phyloP scores from a whole-genome alignment of 768 basidiomycete genomes.

The Chlorophyllum brunneum region DNA sequence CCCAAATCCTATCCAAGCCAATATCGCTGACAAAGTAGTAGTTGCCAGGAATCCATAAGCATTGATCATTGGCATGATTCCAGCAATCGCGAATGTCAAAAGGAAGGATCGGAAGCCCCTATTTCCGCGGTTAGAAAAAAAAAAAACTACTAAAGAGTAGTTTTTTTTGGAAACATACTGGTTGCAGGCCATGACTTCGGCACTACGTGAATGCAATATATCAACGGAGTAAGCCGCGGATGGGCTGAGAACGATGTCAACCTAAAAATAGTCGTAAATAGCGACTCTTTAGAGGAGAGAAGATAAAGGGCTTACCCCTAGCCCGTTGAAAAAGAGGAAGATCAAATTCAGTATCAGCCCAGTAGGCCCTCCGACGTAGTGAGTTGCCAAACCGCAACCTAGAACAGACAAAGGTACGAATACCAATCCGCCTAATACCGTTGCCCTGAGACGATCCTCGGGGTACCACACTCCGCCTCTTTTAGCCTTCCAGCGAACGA shows the following conservation, averaged over 20 bases:
- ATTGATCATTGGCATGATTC: conserved; percentile 50
- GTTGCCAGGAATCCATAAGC: conserved; percentile 46
- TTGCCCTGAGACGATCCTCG: conserved; percentile 61
- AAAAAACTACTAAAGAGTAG: too few species aligned
- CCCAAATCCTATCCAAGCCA: conserved; percentile 50
- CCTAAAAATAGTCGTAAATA: conserved; percentile 28
- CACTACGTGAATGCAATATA: conserved; percentile 54
- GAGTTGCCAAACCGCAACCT: conserved; percentile 42
- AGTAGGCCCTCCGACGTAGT: conserved; percentile 42
- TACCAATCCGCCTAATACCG: conserved; percentile 39
- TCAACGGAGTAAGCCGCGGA: conserved; percentile 57
- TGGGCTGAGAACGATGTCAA: conserved; percentile 53
- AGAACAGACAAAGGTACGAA: conserved; percentile 52
- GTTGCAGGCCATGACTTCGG: conserved; percentile 55
- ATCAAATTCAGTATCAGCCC: conserved; percentile 50
- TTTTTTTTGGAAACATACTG: conserved; percentile 31
- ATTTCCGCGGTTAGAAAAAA: background rate
- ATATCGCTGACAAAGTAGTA: conserved; percentile 38
- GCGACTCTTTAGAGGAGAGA: background rate
- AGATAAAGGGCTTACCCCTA: conserved; percentile 48
- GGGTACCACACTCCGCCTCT: conserved; percentile 61
- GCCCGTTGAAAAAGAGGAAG: conserved; percentile 57
- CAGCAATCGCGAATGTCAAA: conserved; percentile 37
- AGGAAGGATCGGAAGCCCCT: conserved; percentile 48
- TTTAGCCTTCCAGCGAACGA: conserved; percentile 42